These are phyloP conservation scores for Wickerhamomyces strasburgensis DNA, from an alignment of 805 yeast genomes.

Conservation along the genomic window DNA sequence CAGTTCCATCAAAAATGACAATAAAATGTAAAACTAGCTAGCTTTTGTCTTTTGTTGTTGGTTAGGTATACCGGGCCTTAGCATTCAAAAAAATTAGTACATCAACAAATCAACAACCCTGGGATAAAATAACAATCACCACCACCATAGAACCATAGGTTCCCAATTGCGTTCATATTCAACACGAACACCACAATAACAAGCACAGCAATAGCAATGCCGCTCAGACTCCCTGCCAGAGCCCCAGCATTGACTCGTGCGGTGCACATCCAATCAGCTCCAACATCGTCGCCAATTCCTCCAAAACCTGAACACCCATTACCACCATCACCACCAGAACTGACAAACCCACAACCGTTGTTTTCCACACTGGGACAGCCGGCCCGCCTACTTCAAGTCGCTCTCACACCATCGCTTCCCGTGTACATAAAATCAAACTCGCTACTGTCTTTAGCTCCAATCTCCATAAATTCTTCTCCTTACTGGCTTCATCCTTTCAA, in stretches of 20 bases:
- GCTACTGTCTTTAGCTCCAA: constrained; percentile 36
- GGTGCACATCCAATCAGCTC: constrained; percentile 15
- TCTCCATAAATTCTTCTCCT: constrained; percentile 5
- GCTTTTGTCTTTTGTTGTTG: too few relatives aligned
- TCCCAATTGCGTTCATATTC: too few relatives aligned
- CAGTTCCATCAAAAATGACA: too few relatives aligned
- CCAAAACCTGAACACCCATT: background rate
- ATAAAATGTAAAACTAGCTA: too few relatives aligned
- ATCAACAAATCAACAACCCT: too few relatives aligned
- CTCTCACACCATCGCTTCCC: constrained; percentile 57
- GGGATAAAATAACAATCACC: too few relatives aligned
- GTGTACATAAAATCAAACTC: constrained; percentile 44
- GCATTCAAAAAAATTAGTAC: too few relatives aligned
- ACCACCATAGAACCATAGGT: too few relatives aligned
- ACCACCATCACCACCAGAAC: constrained; percentile 5
- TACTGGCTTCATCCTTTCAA: constrained; percentile 32
- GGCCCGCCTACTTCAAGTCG: constrained; percentile 43
- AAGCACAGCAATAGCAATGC: background rate
- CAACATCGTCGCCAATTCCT: constrained; percentile 11
- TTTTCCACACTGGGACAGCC: constrained; percentile 45
- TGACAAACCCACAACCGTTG: constrained; percentile 18
- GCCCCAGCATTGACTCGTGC: constrained; percentile 2
- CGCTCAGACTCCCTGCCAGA: background rate
- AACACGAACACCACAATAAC: too few relatives aligned
- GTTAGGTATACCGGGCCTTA: too few relatives aligned